phyloP scores from a whole-genome alignment of 2,329 filamentous ascomycete species.

The Exophiala sideris region DNA sequence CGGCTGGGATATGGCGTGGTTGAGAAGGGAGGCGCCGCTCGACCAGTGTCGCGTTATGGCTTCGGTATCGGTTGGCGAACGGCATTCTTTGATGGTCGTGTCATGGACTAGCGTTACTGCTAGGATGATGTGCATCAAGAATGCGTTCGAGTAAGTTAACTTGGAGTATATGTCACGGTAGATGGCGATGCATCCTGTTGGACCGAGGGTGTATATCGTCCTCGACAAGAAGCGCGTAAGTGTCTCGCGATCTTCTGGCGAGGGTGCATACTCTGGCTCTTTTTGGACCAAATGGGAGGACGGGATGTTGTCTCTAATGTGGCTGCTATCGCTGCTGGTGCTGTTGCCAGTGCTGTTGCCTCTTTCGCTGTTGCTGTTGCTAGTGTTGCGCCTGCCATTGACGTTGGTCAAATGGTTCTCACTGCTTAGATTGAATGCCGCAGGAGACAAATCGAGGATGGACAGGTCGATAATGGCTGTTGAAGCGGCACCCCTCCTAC shows the following conservation, averaged over 20 bases:
- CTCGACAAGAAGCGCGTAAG: neutral
- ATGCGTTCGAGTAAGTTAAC: slow-evolving; percentile 37
- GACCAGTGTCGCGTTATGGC: slow-evolving; percentile 13
- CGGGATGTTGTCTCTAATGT: no score
- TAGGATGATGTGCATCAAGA: slow-evolving; percentile 55
- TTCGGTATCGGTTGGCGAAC: neutral
- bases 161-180: neutral
- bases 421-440: slow-evolving; percentile 17
- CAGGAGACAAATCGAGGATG: no score
- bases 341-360: neutral
- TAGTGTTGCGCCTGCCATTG: neutral
- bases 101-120: slow-evolving; percentile 55
- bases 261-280: neutral
- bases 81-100: slow-evolving; percentile 4
- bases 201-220: neutral
- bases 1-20: slow-evolving; percentile 35
- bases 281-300: slow-evolving; percentile 11
- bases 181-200: neutral
- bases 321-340: no score
- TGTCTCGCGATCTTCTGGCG: neutral
- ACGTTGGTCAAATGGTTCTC: neutral
- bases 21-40: slow-evolving; percentile 39
- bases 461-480: neutral
- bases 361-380: neutral
- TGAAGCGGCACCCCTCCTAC: slow-evolving; percentile 25